Evolutionary conservation across 228 moss, liverwort and hornwort genomes (phyloP), one percentile per base, ranked within the genome.

Genomic region (Sphagnum magellanicum): DNA sequence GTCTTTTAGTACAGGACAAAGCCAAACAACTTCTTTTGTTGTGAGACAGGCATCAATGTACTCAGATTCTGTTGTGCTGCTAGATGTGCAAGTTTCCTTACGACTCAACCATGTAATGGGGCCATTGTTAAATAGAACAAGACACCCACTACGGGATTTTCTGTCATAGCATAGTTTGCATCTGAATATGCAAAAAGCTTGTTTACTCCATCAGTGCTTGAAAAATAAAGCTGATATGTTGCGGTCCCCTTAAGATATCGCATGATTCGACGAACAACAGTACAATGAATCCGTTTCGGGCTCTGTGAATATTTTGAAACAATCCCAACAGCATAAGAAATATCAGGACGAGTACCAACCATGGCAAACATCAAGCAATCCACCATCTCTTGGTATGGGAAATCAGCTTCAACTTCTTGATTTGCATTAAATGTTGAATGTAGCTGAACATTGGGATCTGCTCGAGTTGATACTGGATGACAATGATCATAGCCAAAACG

Each of bases 11-110:
- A 69, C 14, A 1, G 15, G 17, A 6, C 69, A 49, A 0, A 15
- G 8, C 58, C 69, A 69, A 0, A 69, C 58, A 48, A n/a, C 49
- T 49, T 69, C 69, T 60, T 69, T 69, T 12, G 9, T 69, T 10
- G 69, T 48, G 3, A 59, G 46, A 11, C 5, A 69, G 4, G 69
- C 59, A 46, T 55, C 69, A 69, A 69, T 50, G 15, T 69, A 69
- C 46, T 69, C 69, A 6, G 69, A 59, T 9, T 69, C 69, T n/a
- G 59, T 69, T 4, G 59, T 59, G 10, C 9, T 47, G 32, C 6
- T 11, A 47, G 65, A 6, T 0, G 9, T 47, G 49, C 65, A 47
- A 49, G 9, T 48, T 13, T 65, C 50, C 0, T 65, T 65, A 4
- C 12, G 32, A 12, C 47, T 47, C 0, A 12, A 32, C 65, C 53